Evolutionary conservation across 306 rosid species (phyloP), one percentile per base, ranked within the genome.

Genomic region (Psophocarpus tetragonolobus): DNA sequence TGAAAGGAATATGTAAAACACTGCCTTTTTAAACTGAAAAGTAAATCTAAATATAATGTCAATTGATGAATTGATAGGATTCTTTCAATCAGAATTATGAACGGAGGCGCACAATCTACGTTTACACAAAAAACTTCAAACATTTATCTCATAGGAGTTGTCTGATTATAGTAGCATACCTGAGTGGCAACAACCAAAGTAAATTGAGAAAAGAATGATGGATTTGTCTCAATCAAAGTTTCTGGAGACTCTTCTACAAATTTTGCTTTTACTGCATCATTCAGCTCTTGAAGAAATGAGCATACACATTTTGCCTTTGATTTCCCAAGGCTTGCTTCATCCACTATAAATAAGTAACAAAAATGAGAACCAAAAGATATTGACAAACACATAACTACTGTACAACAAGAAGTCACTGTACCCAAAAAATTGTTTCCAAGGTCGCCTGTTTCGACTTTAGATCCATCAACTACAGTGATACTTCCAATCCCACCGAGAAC

Each of bases 401-500:
- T 53, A 23, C 72, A 35, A 72, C 14, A 68, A 26, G 24, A 67
- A 69, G 41, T 23, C 18, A 69, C 15, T 76, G 32, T 83, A 93
- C 98, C 98, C 92, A 95, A 86, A 74, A 95, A 95, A 72, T 92
- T 95, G 87, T 91, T 95, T 51, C 99, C 99, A 56, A 92, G 99
- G 82, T 95, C 99, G 35, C 99, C 97, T 57, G 35, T 80, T 70
- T 91, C 97, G 69, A 95, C 96, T 81, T 95, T 95, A 23, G 99
- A 86, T 64, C 98, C 99, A 82, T 95, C 99, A 42, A 95, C 90
- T 15, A 95, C 89, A 41, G 99, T 95, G 86, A 95, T 95, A 85
- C 98, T 91, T 81, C 99, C 99, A 74, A 92, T 63, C 81, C 99
- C 98, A 38, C 99, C 99, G 47, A 95, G 99, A 75, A 92, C 99